Evolutionary conservation across 345 rosid genomes (phyloP).

Genomic region (Luvunga scandens): DNA sequence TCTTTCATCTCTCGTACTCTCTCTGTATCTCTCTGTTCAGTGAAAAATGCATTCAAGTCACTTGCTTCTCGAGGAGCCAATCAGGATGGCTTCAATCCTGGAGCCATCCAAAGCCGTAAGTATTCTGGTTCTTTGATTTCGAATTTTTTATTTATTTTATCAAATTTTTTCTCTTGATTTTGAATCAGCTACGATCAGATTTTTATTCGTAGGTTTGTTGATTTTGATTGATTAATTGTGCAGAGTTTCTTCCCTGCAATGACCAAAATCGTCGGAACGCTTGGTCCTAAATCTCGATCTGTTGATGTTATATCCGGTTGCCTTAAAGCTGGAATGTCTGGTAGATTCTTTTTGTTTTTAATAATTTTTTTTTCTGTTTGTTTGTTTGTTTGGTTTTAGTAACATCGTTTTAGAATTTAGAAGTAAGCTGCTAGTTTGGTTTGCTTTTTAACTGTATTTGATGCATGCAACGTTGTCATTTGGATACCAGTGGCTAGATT

Average conservation of each 20-base stretch:
- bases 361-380: not conserved
- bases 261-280: constrained; percentile 96
- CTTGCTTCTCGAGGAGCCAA: constrained; percentile 96
- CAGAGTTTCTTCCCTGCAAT: constrained; percentile 94
- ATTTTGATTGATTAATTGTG: not conserved
- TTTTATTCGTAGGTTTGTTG: not conserved
- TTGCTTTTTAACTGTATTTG: not conserved
- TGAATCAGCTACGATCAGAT: not conserved
- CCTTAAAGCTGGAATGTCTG: constrained; percentile 94
- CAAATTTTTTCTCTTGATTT: not conserved
- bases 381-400: not conserved
- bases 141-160: not conserved
- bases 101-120: constrained; percentile 93
- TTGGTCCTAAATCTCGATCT: constrained; percentile 83
- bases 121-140: not conserved
- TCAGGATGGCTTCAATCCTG: constrained; percentile 97
- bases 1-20: not conserved
- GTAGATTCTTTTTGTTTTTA: constrained; percentile 20
- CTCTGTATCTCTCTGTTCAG: not conserved
- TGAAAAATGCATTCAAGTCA: constrained; percentile 84
- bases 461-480: not conserved
- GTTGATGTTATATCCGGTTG: constrained; percentile 70
- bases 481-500: constrained; percentile 71
- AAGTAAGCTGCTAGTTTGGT: not conserved
- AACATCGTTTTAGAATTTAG: not conserved